Percentiles rank a stretch among this genome's conserved stretches.
Evolutionary conservation across 208 protist genomes (phyloP).

Genomic region (Novymonas esmeraldas): DNA sequence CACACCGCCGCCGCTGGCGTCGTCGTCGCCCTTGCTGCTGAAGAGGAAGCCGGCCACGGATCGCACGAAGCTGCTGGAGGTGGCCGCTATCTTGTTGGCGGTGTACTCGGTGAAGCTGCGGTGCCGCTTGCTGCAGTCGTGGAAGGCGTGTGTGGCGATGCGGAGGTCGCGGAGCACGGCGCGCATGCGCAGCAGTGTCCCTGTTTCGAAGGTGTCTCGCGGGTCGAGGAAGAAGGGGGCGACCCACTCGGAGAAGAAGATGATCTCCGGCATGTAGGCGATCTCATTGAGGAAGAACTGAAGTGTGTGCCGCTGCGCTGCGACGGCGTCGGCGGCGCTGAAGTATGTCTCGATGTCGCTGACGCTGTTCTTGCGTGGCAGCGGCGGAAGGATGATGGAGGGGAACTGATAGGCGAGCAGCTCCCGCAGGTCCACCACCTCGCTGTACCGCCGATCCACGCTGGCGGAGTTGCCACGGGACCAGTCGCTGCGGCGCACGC

Average conservation of each 20-base stretch:
- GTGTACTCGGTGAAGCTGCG: constrained; percentile 52
- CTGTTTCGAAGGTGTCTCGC: constrained; percentile 72
- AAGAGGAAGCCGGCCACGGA: constrained; percentile 59
- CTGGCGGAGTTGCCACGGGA: constrained; percentile 39
- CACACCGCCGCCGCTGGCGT: constrained; percentile 13
- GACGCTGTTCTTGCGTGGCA: constrained; percentile 70
- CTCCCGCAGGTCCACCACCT: constrained; percentile 70
- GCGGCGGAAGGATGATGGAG: constrained; percentile 74
- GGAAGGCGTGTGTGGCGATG: constrained; percentile 39
- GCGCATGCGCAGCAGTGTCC: constrained; percentile 53
- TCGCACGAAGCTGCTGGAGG: constrained; percentile 63
- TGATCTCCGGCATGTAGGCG: constrained; percentile 62
- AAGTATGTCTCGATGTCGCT: constrained; percentile 76
- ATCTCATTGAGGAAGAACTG: constrained; percentile 80
- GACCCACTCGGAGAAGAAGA: constrained; percentile 80
- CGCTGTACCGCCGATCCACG: constrained; percentile 85
- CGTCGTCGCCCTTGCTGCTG: constrained; percentile 16
- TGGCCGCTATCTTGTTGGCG: constrained; percentile 52
- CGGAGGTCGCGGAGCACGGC: constrained; percentile 44
- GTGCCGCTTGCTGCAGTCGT: constrained; percentile 64
- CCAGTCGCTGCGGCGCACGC: constrained; percentile 65
- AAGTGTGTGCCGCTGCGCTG: constrained; percentile 59
- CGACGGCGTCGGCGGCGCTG: constrained; percentile 52
- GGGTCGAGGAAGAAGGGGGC: constrained; percentile 76
- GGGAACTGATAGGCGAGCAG: constrained; percentile 79